Evolutionary conservation across 208 protist species (phyloP).

Genomic region (Wallacemonas rigidus): DNA sequence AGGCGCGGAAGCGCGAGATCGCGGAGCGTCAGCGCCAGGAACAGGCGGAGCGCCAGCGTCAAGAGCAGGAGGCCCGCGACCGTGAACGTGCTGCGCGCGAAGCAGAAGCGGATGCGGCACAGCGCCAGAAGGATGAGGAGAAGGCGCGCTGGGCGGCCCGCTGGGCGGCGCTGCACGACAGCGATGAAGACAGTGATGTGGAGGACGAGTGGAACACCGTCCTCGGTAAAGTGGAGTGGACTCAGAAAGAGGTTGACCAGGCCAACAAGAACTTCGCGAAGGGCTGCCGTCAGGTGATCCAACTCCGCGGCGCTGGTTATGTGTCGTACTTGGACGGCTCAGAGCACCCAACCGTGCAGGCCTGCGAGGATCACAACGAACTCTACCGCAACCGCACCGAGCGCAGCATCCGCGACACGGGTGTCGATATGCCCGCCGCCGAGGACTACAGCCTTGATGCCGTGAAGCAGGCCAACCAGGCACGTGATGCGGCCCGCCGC

Average conservation of each 20-base stretch:
- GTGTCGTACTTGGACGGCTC: constrained; percentile 81
- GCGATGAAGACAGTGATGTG: constrained; percentile 40
- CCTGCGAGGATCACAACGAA: constrained; percentile 52
- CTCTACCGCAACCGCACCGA: constrained; percentile 31
- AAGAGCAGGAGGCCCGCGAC: constrained; percentile 29
- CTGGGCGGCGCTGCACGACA: constrained; percentile 26
- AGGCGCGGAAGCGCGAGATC: constrained; percentile 16
- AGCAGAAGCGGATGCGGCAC: constrained; percentile 23
- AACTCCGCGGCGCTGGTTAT: constrained; percentile 29
- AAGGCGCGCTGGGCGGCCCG: constrained; percentile 18
- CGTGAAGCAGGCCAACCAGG: constrained; percentile 33
- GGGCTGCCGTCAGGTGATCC: constrained; percentile 39
- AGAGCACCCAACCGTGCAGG: constrained; percentile 32
- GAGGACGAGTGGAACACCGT: constrained; percentile 31
- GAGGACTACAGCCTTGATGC: constrained; percentile 40
- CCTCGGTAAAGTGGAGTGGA: constrained; percentile 30
- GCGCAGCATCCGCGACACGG: constrained; percentile 24
- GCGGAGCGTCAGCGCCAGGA: constrained; percentile 15
- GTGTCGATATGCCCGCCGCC: constrained; percentile 32
- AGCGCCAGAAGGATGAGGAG: constrained; percentile 26
- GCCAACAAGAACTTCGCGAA: constrained; percentile 33
- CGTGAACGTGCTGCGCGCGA: constrained; percentile 20
- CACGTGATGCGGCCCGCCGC: constrained; percentile 39
- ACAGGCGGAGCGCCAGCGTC: constrained; percentile 30
- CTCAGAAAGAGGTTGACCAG: constrained; percentile 38